phyloP scores from a whole-genome alignment of 768 basidiomycete species.

The Rossbeevera mucosa region DNA sequence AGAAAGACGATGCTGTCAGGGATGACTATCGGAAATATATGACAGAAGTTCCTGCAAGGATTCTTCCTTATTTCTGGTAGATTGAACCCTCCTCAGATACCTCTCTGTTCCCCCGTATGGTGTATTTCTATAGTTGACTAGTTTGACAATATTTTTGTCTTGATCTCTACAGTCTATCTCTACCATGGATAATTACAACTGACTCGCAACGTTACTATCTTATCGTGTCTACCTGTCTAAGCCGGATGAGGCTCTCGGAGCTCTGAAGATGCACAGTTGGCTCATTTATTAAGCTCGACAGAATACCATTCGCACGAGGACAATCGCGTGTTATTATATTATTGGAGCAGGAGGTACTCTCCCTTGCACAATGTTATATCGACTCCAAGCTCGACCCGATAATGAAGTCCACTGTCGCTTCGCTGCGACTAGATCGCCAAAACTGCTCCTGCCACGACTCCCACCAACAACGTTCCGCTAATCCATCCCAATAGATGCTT shows the following conservation, averaged over 20 bases:
- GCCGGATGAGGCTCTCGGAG: not conserved
- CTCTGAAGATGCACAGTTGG: not conserved
- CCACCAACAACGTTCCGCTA: not conserved
- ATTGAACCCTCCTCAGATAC: not conserved
- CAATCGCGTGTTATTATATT: not conserved
- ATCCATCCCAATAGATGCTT: not conserved
- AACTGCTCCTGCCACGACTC: not conserved
- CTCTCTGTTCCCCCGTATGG: not conserved
- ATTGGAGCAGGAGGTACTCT: not conserved
- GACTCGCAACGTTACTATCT: not conserved
- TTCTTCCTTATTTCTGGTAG: slow-evolving; percentile 28
- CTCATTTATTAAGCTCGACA: not conserved
- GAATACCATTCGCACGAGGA: not conserved
- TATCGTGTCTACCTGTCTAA: not conserved
- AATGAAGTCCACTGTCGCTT: not conserved
- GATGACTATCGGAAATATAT: slow-evolving; percentile 28
- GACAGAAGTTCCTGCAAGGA: slow-evolving; percentile 23
- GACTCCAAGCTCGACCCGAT: not conserved
- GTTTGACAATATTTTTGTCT: not conserved
- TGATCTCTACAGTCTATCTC: not conserved
- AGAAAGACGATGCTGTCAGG: slow-evolving; percentile 15
- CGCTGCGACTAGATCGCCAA: not conserved
- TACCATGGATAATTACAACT: not conserved
- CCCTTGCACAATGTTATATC: not conserved
- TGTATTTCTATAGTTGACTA: not conserved